phyloP scores from a whole-genome alignment of 176 grass and related monocot species.

The Triticum timopheevii region DNA sequence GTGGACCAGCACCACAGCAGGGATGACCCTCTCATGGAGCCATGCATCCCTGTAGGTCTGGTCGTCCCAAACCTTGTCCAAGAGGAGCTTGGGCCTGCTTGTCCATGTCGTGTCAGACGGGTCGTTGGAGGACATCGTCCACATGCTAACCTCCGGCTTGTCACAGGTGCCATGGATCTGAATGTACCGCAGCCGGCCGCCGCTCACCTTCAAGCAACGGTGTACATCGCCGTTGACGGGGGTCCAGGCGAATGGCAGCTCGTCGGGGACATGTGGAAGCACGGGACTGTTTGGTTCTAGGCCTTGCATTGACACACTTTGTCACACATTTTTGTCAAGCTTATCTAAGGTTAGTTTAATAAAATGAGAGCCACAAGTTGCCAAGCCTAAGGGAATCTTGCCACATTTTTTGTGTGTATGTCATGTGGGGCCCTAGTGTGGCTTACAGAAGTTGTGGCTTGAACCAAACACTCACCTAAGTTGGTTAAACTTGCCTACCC shows the following conservation, averaged over 20 bases:
- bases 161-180: not conserved
- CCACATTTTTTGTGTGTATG: too few species aligned
- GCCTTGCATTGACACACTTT: too few species aligned
- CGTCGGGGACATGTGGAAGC: not conserved
- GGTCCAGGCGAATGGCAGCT: not conserved
- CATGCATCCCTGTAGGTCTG: not conserved
- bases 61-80: not conserved
- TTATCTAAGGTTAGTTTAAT: too few species aligned
- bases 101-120: not conserved
- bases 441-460: too few species aligned
- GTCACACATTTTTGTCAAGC: too few species aligned
- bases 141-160: not conserved
- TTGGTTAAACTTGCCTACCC: too few species aligned
- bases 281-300: too few species aligned
- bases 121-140: not conserved
- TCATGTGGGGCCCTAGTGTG: too few species aligned
- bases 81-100: not conserved
- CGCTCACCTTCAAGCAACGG: not conserved
- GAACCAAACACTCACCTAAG: too few species aligned
- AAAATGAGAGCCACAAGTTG: too few species aligned
- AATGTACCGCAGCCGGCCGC: not conserved
- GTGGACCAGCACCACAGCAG: not conserved
- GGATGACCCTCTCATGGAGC: not conserved
- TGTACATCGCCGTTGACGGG: not conserved
- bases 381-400: too few species aligned